phyloP scores from a whole-genome alignment of 2,329 filamentous ascomycete genomes.

The Scolecobasidium constrictum region DNA sequence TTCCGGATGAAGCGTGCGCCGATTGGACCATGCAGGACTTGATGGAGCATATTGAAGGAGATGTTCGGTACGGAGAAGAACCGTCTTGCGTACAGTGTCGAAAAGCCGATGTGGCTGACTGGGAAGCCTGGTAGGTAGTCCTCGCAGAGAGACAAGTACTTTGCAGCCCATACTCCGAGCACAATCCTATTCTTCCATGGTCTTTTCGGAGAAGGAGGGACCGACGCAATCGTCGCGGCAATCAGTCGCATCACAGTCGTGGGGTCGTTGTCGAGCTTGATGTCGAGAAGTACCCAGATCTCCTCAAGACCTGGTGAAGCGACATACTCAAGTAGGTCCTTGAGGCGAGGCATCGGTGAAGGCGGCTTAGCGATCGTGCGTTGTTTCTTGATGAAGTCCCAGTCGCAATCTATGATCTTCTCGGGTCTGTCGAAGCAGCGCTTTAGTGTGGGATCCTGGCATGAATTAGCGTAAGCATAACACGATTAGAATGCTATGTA shows the following conservation, averaged over 20 bases:
- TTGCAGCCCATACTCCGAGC: slow-evolving; percentile 71
- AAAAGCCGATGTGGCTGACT: slow-evolving; percentile 58
- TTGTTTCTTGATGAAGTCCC: slow-evolving; percentile 59
- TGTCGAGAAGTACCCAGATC: slow-evolving; percentile 76
- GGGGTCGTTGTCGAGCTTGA: slow-evolving; percentile 68
- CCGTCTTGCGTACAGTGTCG: slow-evolving; percentile 54
- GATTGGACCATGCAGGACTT: slow-evolving; percentile 54
- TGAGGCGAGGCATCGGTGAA: slow-evolving; percentile 61
- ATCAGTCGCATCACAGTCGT: slow-evolving; percentile 61
- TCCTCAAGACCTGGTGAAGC: slow-evolving; percentile 51
- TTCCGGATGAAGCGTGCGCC: slow-evolving; percentile 57
- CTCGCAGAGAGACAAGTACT: slow-evolving; percentile 55
- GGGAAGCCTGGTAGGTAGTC: slow-evolving; percentile 52
- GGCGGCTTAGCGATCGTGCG: slow-evolving; percentile 57
- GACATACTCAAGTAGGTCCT: slow-evolving; percentile 65
- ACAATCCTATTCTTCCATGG: slow-evolving; percentile 67
- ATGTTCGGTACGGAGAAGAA: slow-evolving; percentile 59
- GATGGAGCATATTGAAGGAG: slow-evolving; percentile 68
- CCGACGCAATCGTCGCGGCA: slow-evolving; percentile 50
- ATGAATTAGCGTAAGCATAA: neutral
- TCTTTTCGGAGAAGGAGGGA: slow-evolving; percentile 25
- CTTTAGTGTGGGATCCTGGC: slow-evolving; percentile 63
- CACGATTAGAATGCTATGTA: slow-evolving; percentile 31
- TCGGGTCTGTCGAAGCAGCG: slow-evolving; percentile 71
- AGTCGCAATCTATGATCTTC: slow-evolving; percentile 65